Evolutionary conservation across 306 rosid species (phyloP).

Genomic region (Rosa persica): DNA sequence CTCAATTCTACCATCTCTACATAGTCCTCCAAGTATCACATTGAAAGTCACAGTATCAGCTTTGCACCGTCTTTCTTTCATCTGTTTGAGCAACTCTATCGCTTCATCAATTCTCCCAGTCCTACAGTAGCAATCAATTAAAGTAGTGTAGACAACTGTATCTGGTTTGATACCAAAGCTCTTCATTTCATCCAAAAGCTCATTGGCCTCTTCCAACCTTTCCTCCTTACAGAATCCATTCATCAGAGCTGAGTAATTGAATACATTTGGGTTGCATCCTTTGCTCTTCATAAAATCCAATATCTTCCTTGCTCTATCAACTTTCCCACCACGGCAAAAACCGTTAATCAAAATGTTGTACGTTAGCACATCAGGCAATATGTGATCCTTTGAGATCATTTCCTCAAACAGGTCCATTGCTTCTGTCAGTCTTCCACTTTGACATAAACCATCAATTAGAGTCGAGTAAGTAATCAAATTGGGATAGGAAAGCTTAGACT

Average conservation of each 20-base stretch:
- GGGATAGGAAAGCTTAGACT: constrained; percentile 55
- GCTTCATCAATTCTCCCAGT: constrained; percentile 58
- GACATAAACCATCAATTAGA: constrained; percentile 72
- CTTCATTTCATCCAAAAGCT: constrained; percentile 58
- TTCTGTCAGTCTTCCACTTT: constrained; percentile 64
- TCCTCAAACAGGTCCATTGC: constrained; percentile 81
- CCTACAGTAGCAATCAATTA: constrained; percentile 66
- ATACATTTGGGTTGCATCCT: constrained; percentile 72
- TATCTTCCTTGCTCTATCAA: constrained; percentile 61
- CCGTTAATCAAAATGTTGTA: constrained; percentile 78
- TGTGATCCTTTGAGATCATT: constrained; percentile 62
- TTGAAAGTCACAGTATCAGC: constrained; percentile 73
- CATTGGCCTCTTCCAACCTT: constrained; percentile 56
- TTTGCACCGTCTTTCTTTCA: constrained; percentile 56
- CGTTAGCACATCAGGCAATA: constrained; percentile 68
- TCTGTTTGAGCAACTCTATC: constrained; percentile 58
- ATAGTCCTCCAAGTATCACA: constrained; percentile 74
- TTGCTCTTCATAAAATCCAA: constrained; percentile 72
- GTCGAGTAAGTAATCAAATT: constrained; percentile 81
- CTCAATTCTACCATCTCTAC: constrained; percentile 58
- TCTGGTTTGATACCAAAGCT: constrained; percentile 61
- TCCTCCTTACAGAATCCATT: constrained; percentile 64
- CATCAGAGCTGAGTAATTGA: constrained; percentile 68
- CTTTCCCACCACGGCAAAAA: constrained; percentile 61
- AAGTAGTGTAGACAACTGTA: constrained; percentile 59